Base-by-base conservation (phyloP, 768 basidiomycete species). In the Leccinum subgranulosum region DNA sequence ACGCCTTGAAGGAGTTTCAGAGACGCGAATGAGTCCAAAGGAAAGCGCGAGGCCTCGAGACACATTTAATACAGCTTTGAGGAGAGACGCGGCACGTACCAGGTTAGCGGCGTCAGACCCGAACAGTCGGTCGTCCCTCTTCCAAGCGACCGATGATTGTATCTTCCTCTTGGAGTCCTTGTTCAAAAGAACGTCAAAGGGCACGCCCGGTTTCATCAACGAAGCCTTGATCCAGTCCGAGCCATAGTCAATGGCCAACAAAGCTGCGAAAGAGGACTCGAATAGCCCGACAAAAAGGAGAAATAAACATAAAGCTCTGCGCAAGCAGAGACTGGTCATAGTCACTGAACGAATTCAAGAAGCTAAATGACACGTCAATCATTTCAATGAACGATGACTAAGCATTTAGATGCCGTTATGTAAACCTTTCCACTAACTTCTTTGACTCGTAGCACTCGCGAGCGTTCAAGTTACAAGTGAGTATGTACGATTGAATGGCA, bases 211-310 rank as follows among this genome's bases (percentile, higher is more conserved):
- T 68, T 94, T 95, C 81, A 98, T 88, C 56, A 98, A 77, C 4
- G 94, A 95, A 28, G 94, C 92, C 74, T 98, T 99, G 68, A 95
- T 98, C 83, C 87, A 95, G 75, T 98, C 97, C 17, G 92, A 84
- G 69, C 97, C 97, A 83, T 97, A 98, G 84, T 99, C 97, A 68
- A 99, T 92, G 19, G 95, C 95, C 49, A 99, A 83, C 12, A 98
- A 83, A 3, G 94, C 85, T 21, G 87, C 90, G 43, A 82, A 73
- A n/a, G 78, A 75, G 45, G 76, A 68, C 47, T 71, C 57, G 53
- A 71, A 53, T 39, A 67, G 21, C 14, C 43, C 61, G 21, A 63
- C n/a, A 52, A 74, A 49, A 33, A 72, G 48, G 17, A 66, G 12
- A 34, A 71, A 51, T 28, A 72, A 39, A 8, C 64, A 67, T 25